phyloP scores from a whole-genome alignment of 2,329 filamentous ascomycete genomes.

The Alternaria metachromatica region DNA sequence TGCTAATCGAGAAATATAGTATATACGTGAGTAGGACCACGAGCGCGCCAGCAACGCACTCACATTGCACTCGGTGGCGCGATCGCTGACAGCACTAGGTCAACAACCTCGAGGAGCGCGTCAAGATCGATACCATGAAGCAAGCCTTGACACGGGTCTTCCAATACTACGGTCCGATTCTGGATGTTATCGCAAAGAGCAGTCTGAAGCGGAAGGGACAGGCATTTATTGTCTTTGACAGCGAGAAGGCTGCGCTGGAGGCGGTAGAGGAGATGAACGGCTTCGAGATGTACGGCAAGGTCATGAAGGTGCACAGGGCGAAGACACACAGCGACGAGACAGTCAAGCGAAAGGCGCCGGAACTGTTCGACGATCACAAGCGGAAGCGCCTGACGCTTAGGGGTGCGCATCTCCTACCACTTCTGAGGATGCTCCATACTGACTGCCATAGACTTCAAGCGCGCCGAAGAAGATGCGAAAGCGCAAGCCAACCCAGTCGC shows the following conservation, averaged over 20 bases:
- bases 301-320: conserved; percentile 84
- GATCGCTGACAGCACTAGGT: conserved; percentile 51
- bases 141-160: conserved; percentile 79
- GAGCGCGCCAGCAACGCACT: conserved; percentile 18
- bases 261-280: conserved; percentile 91
- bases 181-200: conserved; percentile 86
- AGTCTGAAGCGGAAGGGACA: conserved; percentile 94
- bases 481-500: conserved; percentile 73
- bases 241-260: conserved; percentile 74
- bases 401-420: conserved; percentile 60
- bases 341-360: conserved; percentile 74
- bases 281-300: conserved; percentile 91
- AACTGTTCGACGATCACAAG: conserved; percentile 90
- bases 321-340: conserved; percentile 87
- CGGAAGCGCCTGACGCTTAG: conserved; percentile 84
- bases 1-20: conserved; percentile 38
- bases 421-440: conserved; percentile 43
- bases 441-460: conserved; percentile 68
- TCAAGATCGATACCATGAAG: conserved; percentile 80
- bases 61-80: conserved; percentile 32
- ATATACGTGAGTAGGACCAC: conserved; percentile 42
- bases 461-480: conserved; percentile 80
- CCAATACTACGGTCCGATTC: conserved; percentile 82
- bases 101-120: conserved; percentile 89
- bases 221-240: conserved; percentile 91